Evolutionary conservation across 2,329 filamentous ascomycete species (phyloP), one percentile per base, ranked within the genome.

Genomic region (Cladophialophora bantiana): DNA sequence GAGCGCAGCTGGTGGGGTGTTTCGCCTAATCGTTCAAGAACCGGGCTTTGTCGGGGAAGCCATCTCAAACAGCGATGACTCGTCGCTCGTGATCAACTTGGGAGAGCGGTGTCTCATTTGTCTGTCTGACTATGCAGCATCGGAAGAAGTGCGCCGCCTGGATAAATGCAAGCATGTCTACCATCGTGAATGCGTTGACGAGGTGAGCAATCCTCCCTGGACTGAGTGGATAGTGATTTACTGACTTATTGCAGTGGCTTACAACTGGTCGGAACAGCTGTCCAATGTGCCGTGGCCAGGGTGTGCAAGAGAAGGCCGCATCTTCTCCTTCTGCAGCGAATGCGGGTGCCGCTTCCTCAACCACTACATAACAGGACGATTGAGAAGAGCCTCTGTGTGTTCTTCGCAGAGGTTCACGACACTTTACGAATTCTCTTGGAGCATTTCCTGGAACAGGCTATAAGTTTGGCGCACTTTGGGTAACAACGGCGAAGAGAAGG

Each of bases 141-240:
- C 83, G 7, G 88, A 90, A 69, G 84, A 88, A 72, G 83, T 86
- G 31, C 81, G 88, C 66, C 84, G 85, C 74, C 79, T 91, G 66
- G 79, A 82, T 65, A 88, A 87, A 75, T 91, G 88, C 78, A 84
- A 84, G 55, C 88, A 91, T 75, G 74, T 90, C 66, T 91, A 89
- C 77, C 88, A 91, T 77, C 84, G 83, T 70, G 85, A 89, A 71
- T 91, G 88, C 76, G 90, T 91, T 75, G 88, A 90, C 75, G 85
- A 89, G 83, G 88, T 89, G 80, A 73, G 83, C 73, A 74, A 15
- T 4, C 5, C 45, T 38, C 31, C 15, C n/a, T 42, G 62, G 32
- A 36, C n/a, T 1, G 7, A 12, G 15, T 26, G 59, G 9, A 61
- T 62, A 10, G 42, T 7, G 36, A 62, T 18, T 65, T 69, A 63